These are phyloP conservation scores for Symbiodinium natans DNA, from an alignment of 73 alveolate species.

Conservation along the genomic window DNA sequence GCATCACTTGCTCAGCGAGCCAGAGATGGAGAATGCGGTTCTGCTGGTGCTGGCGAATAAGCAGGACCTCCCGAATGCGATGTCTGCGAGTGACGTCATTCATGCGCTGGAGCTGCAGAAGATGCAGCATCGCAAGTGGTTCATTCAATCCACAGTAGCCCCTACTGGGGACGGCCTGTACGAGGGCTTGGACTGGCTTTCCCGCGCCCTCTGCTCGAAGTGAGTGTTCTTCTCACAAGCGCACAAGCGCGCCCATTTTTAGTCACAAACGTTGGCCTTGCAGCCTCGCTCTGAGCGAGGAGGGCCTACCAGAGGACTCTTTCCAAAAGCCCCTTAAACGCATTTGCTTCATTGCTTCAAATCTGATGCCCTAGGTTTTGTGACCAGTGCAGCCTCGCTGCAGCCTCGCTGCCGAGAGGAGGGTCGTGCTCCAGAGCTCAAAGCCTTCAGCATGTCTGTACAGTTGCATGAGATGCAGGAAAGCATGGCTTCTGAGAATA, in stretches of 20 bases:
- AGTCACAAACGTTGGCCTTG: too few relatives aligned
- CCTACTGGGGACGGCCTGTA: constrained; percentile 39
- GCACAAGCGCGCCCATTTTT: too few relatives aligned
- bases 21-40: constrained; percentile 96
- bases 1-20: constrained; percentile 13
- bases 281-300: background rate
- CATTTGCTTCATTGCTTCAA: too few relatives aligned
- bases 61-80: constrained; percentile 62
- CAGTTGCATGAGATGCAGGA: too few relatives aligned
- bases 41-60: constrained; percentile 99
- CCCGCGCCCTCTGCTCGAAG: constrained; percentile 10
- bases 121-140: constrained; percentile 18
- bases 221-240: too few relatives aligned
- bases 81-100: constrained; percentile 30
- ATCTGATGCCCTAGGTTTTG: background rate
- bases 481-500: too few relatives aligned
- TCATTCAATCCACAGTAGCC: constrained; percentile 39
- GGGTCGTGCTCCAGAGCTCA: background rate
- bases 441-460: background rate
- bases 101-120: constrained; percentile 10
- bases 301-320: background rate
- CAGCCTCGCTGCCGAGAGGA: too few relatives aligned
- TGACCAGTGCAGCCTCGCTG: background rate
- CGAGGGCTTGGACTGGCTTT: constrained; percentile 20
- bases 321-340: background rate